A percentile compares a stretch with the other conserved stretches of the same genome.
Evolutionary conservation across 108 stramenopile species (phyloP).

Genomic region (Halocafeteria seosinensis): DNA sequence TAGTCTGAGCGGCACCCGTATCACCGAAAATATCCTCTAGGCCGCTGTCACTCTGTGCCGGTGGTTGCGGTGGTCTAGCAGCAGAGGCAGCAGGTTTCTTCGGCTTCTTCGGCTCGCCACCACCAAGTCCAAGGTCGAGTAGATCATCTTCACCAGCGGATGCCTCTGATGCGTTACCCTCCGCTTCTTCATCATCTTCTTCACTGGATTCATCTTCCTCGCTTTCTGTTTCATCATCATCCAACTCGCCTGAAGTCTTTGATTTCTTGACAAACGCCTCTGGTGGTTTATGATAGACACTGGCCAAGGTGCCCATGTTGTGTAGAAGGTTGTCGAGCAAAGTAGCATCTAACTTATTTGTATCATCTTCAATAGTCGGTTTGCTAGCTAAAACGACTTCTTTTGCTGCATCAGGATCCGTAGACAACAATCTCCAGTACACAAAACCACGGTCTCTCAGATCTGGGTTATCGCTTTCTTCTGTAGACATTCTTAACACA

Average conservation of each 20-base stretch:
- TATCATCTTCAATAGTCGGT: conserved; percentile 95
- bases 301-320: conserved; percentile 77
- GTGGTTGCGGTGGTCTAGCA: conserved; percentile 4
- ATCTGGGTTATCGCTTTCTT: conserved; percentile 94
- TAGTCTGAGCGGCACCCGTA: conserved; percentile 7
- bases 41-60: conserved; percentile 1
- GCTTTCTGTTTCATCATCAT: conserved; percentile 48
- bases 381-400: conserved; percentile 90
- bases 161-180: conserved; percentile 17
- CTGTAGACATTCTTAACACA: conserved; percentile 84
- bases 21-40: conserved; percentile 28
- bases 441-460: conserved; percentile 93
- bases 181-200: conserved; percentile 32
- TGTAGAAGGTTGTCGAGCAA: conserved; percentile 69
- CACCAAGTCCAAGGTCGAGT: conserved; percentile 52
- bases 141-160: conserved; percentile 47
- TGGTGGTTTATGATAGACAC: conserved; percentile 94
- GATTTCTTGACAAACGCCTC: conserved; percentile 77
- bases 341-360: conserved; percentile 67
- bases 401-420: conserved; percentile 92
- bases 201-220: conserved; percentile 40
- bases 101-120: no score
- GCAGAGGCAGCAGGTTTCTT: conserved; percentile 8
- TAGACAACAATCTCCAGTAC: conserved; percentile 89
- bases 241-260: conserved; percentile 29